Evolutionary conservation across 2,329 filamentous ascomycete species (phyloP), one percentile per base, ranked within the genome.

Genomic region (Chalaropsis thielavioides): DNA sequence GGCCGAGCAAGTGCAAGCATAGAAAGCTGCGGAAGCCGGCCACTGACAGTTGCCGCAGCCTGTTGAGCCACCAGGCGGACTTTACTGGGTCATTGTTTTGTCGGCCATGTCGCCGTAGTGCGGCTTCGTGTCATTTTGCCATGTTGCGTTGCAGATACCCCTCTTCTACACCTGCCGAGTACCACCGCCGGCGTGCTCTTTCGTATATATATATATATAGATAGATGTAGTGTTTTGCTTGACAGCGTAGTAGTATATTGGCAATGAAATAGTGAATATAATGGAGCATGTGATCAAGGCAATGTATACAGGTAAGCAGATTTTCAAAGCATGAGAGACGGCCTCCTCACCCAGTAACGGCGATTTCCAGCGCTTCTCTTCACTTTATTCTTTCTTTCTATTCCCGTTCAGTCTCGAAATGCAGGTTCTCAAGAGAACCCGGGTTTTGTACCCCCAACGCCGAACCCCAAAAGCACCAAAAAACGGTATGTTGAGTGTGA

Each of bases 1-100:
- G 58, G 69, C 69, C 15, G 73, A 73, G 61, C 69, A 71, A 38
- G 69, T 73, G 60, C 69, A 66, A 62, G 67, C 66, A 44, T 68
- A 68, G 67, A 67, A 64, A 58, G 62, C 58, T 49, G 62, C 49
- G 27, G 62, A 56, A 58, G 49, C 60, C 41, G 66, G 65, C 40
- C 61, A 67, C n/a, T 64, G 46, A 64, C 62, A 46, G 60, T 35
- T 17, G 2, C 27, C 19, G 19, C 17, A 27, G 22, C 40, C 24
- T 61, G 41, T 17, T n/a, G 22, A 10, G 19, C 11, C 40, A 10
- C 11, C 40, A 10, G 27, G 31, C 51, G 27, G 17, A 17, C 35
- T 17, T 6, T 35, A 27, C 22, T 35, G 7, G 1, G 27, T 19
- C 31, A 17, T 22, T 15, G n/a, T 40, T 41, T 22, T 60, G 35